phyloP scores from a whole-genome alignment of 257 asterid genomes.

The Thymus mandschuricus region DNA sequence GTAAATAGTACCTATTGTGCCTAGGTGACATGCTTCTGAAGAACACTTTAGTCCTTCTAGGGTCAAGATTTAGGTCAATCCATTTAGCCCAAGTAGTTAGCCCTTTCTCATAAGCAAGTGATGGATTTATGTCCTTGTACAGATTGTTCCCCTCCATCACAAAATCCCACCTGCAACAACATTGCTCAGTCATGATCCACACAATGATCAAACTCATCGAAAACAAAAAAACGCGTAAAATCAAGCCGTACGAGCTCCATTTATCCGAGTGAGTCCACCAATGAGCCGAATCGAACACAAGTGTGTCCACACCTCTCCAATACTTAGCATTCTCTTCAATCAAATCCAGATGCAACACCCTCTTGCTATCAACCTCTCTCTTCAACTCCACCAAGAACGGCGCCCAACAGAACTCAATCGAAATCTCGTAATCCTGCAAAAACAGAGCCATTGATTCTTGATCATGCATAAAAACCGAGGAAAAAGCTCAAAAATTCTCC shows the following conservation, averaged over 20 bases:
- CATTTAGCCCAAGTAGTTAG: conserved; percentile 83
- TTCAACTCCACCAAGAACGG: conserved; percentile 83
- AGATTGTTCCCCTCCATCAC: conserved; percentile 75
- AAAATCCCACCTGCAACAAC: conserved; percentile 71
- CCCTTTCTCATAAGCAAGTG: conserved; percentile 79
- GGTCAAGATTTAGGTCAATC: conserved; percentile 83
- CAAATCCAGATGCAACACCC: conserved; percentile 70
- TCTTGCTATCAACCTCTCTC: conserved; percentile 60
- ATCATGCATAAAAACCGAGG: background rate
- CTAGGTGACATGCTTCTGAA: conserved; percentile 89
- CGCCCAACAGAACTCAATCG: conserved; percentile 91
- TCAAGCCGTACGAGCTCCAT: conserved; percentile 66
- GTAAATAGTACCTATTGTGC: conserved; percentile 59
- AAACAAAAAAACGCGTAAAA: background rate
- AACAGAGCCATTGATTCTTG: background rate
- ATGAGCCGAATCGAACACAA: conserved; percentile 92
- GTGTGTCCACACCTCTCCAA: conserved; percentile 89
- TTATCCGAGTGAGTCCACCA: conserved; percentile 94
- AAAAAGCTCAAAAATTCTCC: background rate
- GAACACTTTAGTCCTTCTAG: conserved; percentile 63
- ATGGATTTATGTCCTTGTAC: conserved; percentile 59
- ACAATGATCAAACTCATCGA: background rate
- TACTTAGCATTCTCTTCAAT: conserved; percentile 88
- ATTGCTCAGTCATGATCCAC: background rate
- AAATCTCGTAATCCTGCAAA: conserved; percentile 79